Evolutionary conservation across 2,329 filamentous ascomycete genomes (phyloP).

Genomic region (Cytospora paraplurivora): DNA sequence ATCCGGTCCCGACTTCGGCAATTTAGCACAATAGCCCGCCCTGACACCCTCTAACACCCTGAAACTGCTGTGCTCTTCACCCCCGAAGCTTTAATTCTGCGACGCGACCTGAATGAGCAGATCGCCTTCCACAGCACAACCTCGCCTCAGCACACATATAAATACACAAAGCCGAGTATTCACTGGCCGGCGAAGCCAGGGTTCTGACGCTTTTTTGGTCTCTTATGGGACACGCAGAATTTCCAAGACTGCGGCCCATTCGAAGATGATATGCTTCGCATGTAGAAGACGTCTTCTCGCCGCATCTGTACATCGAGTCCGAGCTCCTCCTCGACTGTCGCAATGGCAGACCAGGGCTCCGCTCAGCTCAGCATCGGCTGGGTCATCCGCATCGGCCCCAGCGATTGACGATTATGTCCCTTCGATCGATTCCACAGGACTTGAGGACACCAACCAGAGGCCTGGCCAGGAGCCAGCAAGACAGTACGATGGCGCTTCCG

Average conservation of each 20-base stretch:
- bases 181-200: background rate
- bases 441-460: background rate
- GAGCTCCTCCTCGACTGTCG: slow-evolving; percentile 20
- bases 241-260: background rate
- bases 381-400: slow-evolving; percentile 1
- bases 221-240: slow-evolving; percentile 10
- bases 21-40: background rate
- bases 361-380: slow-evolving; percentile 7
- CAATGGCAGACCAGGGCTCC: slow-evolving; percentile 19
- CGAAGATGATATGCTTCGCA: slow-evolving; percentile 13
- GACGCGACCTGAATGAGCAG: background rate
- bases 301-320: slow-evolving; percentile 28
- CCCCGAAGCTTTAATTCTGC: background rate
- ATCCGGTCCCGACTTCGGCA: background rate
- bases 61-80: background rate
- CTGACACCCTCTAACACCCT: too few relatives aligned
- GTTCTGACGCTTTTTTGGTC: background rate
- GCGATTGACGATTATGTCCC: slow-evolving; percentile 14
- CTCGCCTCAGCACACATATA: background rate
- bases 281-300: slow-evolving; percentile 22
- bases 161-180: background rate
- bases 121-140: background rate
- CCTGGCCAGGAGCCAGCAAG: background rate
- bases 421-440: slow-evolving; percentile 17
- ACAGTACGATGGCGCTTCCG: background rate